Evolutionary conservation across 192 early-diverging fungal species (phyloP).

Genomic region (Coemansia sp.): DNA sequence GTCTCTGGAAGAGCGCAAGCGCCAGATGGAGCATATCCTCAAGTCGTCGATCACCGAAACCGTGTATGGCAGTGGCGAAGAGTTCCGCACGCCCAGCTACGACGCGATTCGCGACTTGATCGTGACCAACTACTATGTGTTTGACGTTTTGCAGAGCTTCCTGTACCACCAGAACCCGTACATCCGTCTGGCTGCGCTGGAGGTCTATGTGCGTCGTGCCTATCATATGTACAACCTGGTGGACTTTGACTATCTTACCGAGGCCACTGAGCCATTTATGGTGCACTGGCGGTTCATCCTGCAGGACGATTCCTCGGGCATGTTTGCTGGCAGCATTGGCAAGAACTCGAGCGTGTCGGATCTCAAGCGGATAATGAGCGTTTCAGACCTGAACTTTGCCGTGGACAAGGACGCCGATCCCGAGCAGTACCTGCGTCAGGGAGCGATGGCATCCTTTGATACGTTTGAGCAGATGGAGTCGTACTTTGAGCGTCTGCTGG

Average conservation of each 20-base stretch:
- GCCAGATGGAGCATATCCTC: conserved; percentile 84
- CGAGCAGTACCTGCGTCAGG: conserved; percentile 76
- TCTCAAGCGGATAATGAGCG: conserved; percentile 70
- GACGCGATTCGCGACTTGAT: conserved; percentile 82
- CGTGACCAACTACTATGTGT: conserved; percentile 91
- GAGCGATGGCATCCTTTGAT: conserved; percentile 78
- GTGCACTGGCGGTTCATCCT: conserved; percentile 79
- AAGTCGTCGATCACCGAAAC: conserved; percentile 71
- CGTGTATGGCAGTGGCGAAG: conserved; percentile 73
- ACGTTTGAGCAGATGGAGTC: conserved; percentile 70
- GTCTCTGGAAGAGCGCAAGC: conserved; percentile 82
- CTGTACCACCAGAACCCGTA: conserved; percentile 83
- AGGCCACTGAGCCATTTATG: conserved; percentile 61
- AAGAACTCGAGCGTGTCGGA: conserved; percentile 40
- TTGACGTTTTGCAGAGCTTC: conserved; percentile 92
- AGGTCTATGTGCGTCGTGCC: conserved; percentile 95
- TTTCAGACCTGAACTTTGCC: conserved; percentile 80
- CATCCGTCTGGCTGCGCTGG: conserved; percentile 82
- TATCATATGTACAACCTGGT: conserved; percentile 97
- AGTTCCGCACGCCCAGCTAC: conserved; percentile 70
- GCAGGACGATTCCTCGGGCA: conserved; percentile 60
- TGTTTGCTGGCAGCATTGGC: conserved; percentile 34
- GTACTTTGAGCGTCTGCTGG: conserved; percentile 60
- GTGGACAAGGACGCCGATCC: conserved; percentile 65
- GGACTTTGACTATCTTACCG: conserved; percentile 74